Percentiles rank a stretch among this genome's conserved stretches.
phyloP scores from a whole-genome alignment of 192 early-diverging fungal species.

The Paraglomus occultum region DNA sequence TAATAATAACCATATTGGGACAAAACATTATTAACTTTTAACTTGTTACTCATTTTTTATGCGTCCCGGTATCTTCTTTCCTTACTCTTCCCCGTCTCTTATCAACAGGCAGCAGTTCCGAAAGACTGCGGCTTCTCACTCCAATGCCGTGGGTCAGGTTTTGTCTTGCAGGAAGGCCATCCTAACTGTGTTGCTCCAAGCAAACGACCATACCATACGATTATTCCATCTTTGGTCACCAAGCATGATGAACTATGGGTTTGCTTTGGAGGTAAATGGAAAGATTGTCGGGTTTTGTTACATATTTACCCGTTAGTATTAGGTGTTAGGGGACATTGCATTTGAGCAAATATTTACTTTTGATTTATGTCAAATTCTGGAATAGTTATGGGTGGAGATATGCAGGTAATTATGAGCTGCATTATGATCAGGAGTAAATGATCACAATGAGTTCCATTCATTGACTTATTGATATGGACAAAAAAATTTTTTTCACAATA shows the following conservation, averaged over 20 bases:
- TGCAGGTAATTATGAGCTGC: conserved; percentile 51
- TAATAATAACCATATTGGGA: no score
- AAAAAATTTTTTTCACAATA: not conserved
- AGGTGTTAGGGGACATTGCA: not conserved
- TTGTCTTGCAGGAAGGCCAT: conserved; percentile 55
- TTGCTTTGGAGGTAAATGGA: conserved; percentile 45
- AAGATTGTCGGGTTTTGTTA: not conserved
- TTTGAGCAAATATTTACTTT: conserved; percentile 29
- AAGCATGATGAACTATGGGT: conserved; percentile 36
- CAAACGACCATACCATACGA: conserved; percentile 81
- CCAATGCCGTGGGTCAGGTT: conserved; percentile 69
- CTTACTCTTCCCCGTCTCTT: conserved; percentile 30
- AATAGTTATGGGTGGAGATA: conserved; percentile 72
- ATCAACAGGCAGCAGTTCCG: conserved; percentile 50
- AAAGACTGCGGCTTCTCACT: conserved; percentile 63
- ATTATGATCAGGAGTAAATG: no score
- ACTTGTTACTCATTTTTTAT: conserved; percentile 25
- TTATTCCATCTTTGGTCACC: conserved; percentile 71
- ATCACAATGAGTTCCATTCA: no score
- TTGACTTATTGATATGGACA: no score
- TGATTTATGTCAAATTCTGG: no score
- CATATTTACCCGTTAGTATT: conserved; percentile 1
- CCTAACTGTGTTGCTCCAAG: conserved; percentile 63
- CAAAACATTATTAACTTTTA: not conserved
- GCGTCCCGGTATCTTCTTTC: not conserved